Conservation (phyloP, 345 rosid genomes). For the Bruguiera sexangula region DNA sequence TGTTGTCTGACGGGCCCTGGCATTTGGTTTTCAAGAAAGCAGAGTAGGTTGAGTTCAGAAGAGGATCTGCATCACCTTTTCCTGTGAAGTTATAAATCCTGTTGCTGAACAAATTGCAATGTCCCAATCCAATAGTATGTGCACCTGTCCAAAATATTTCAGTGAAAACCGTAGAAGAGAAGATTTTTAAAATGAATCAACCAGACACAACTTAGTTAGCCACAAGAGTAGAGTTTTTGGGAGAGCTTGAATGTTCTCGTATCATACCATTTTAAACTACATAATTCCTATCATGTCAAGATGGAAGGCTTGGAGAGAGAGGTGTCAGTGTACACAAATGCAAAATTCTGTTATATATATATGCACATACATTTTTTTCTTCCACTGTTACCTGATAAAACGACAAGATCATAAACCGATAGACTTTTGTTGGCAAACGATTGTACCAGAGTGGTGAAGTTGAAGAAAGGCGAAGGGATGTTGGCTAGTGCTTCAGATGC, state of each 20-base stretch:
- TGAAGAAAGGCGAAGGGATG: constrained; percentile 53
- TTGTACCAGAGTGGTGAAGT: constrained; percentile 44
- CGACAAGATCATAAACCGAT: constrained; percentile 58
- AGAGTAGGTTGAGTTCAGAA: constrained; percentile 40
- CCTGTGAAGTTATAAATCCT: constrained; percentile 73
- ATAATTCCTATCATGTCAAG: too few species aligned
- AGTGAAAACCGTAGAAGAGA: too few species aligned
- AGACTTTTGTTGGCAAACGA: constrained; percentile 43
- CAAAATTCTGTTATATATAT: too few species aligned
- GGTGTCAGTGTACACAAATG: too few species aligned
- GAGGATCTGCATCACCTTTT: constrained; percentile 57
- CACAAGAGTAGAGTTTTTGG: too few species aligned
- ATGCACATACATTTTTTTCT: too few species aligned
- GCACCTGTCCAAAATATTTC: constrained; percentile 35
- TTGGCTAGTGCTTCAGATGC: constrained; percentile 36
- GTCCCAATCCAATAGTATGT: constrained; percentile 59
- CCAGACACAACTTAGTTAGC: too few species aligned
- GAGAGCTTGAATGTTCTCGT: too few species aligned
- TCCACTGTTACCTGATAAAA: constrained; percentile 49
- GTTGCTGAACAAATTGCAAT: constrained; percentile 46
- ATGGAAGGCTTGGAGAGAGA: too few species aligned
- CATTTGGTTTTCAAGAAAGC: constrained; percentile 44
- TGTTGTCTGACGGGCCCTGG: constrained; percentile 20
- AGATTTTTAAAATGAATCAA: too few species aligned
- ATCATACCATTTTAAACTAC: too few species aligned